A percentile compares a stretch with the other conserved stretches of the same genome.
phyloP scores from a whole-genome alignment of 2,329 filamentous ascomycete genomes.

The Didymella lethalis region DNA sequence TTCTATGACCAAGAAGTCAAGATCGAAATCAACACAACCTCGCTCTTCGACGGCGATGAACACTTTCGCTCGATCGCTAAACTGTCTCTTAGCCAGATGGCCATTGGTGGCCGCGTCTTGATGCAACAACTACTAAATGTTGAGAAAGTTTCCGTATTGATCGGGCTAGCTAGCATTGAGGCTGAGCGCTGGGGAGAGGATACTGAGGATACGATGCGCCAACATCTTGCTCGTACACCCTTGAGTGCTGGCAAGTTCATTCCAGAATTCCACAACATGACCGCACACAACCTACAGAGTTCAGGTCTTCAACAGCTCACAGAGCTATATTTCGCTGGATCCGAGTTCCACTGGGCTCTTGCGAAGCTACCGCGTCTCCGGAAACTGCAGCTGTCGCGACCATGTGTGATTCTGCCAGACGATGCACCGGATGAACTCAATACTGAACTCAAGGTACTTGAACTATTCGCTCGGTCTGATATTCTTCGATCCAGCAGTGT shows the following conservation, averaged over 20 bases:
- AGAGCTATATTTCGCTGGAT: not conserved
- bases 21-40: not conserved
- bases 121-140: not conserved
- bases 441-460: not conserved
- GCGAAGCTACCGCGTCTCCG: not conserved
- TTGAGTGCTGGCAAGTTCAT: not conserved
- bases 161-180: not conserved
- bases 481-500: not conserved
- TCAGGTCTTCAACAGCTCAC: not conserved
- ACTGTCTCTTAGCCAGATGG: not conserved
- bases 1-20: not conserved
- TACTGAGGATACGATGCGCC: rapidly evolving
- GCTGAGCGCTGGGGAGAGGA: not conserved
- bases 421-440: not conserved
- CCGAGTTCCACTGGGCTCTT: not conserved
- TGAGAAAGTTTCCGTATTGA: not conserved
- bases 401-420: not conserved
- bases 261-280: not conserved
- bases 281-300: not conserved
- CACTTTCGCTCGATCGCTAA: not conserved
- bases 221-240: not conserved
- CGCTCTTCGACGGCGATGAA: not conserved
- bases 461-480: not conserved
- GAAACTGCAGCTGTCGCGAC: not conserved
- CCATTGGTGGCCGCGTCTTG: not conserved